These are phyloP conservation scores for Scheffersomyces titani DNA, from an alignment of 1,139 yeast species.

Conservation along the genomic window DNA sequence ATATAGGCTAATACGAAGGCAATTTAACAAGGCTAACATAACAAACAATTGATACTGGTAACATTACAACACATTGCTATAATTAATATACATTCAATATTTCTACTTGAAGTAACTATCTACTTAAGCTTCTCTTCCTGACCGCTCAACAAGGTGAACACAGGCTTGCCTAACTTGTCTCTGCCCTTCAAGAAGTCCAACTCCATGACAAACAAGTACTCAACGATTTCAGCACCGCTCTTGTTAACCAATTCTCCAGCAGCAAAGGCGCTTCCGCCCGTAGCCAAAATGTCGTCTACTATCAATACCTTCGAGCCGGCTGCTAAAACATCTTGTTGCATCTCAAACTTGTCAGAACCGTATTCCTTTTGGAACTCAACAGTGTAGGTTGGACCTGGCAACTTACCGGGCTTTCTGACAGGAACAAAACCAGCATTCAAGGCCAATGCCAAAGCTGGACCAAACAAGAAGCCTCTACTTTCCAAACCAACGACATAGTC, in stretches of 20 bases:
- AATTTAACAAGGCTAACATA: not conserved
- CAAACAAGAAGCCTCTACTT: slow-evolving; percentile 95
- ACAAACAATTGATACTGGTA: not conserved
- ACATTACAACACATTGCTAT: slow-evolving; percentile 10
- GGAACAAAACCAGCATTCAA: slow-evolving; percentile 91
- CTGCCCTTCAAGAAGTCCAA: slow-evolving; percentile 94
- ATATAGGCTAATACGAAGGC: not conserved
- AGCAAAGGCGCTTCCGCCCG: slow-evolving; percentile 95
- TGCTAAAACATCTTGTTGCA: slow-evolving; percentile 82
- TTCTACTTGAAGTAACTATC: slow-evolving; percentile 13
- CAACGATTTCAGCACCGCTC: slow-evolving; percentile 60
- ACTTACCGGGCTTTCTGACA: slow-evolving; percentile 90
- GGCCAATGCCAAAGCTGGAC: slow-evolving; percentile 91
- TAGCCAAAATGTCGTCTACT: slow-evolving; percentile 96
- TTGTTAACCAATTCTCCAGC: slow-evolving; percentile 83
- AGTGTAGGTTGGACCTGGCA: slow-evolving; percentile 78
- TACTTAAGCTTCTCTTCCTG: slow-evolving; percentile 55
- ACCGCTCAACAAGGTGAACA: slow-evolving; percentile 83
- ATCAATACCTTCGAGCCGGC: slow-evolving; percentile 78
- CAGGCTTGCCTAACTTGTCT: slow-evolving; percentile 81
- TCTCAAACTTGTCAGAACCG: slow-evolving; percentile 85
- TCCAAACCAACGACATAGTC: slow-evolving; percentile 94
- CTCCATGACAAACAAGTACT: slow-evolving; percentile 89
- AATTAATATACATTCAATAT: slow-evolving; percentile 17
- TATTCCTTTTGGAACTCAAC: slow-evolving; percentile 89